Conservation (phyloP, 495 filamentous ascomycete genomes). For the Penicillium manginii region DNA sequence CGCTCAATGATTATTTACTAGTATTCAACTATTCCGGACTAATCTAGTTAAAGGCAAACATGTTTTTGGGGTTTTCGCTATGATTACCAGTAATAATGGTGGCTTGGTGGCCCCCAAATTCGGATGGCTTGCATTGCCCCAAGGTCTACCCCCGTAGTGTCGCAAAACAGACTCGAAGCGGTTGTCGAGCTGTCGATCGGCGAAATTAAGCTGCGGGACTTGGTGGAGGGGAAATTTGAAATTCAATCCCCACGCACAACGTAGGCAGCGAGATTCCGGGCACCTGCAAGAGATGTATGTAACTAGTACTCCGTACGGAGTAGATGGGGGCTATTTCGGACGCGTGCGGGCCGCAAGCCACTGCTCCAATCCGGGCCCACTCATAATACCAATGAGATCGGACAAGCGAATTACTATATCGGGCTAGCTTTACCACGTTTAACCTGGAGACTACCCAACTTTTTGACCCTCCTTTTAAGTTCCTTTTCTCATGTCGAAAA, state of each 20-base stretch:
- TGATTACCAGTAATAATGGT: neutral
- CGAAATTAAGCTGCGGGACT: neutral
- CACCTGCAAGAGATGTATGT: conserved; percentile 11
- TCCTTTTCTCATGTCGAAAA: no score
- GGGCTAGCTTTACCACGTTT: no score
- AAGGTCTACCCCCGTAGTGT: neutral
- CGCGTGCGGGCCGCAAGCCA: no score
- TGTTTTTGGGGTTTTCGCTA: neutral
- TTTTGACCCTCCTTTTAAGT: no score
- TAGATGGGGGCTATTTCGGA: no score
- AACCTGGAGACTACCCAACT: no score
- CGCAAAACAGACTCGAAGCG: conserved; percentile 4
- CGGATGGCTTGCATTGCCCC: neutral
- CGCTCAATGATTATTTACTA: neutral
- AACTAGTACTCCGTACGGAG: no score
- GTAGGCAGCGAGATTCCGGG: conserved; percentile 17
- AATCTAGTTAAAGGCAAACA: neutral
- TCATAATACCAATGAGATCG: no score
- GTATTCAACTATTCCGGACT: neutral
- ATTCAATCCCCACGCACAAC: neutral
- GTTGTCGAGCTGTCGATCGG: conserved; percentile 4
- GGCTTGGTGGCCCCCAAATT: conserved; percentile 1
- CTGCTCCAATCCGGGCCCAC: no score
- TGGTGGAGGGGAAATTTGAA: neutral
- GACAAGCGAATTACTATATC: no score